phyloP scores from a whole-genome alignment of 345 rosid species.

The Viola odorata region DNA sequence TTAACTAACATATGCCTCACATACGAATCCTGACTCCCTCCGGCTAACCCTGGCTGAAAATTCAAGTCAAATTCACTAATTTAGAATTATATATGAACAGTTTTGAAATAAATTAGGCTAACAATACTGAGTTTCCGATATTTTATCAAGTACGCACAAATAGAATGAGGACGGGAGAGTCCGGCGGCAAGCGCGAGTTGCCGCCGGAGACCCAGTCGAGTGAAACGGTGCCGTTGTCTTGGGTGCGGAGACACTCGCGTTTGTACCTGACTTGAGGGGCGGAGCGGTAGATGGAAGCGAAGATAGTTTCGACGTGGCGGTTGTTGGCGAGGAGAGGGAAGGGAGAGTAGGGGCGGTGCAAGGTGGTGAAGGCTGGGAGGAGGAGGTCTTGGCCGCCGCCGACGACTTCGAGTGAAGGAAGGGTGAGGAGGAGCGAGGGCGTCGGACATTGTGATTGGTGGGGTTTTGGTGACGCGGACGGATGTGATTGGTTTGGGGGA shows the following conservation, averaged over 20 bases:
- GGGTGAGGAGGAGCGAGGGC: constrained; percentile 26
- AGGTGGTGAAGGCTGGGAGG: constrained; percentile 50
- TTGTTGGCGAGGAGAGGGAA: constrained; percentile 47
- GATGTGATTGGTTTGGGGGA: constrained; percentile 24
- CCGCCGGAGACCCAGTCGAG: constrained; percentile 70
- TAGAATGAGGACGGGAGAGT: constrained; percentile 70
- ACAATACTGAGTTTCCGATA: no score
- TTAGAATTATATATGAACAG: not conserved
- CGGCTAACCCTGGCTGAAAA: constrained; percentile 81
- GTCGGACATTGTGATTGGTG: constrained; percentile 26
- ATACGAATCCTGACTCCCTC: constrained; percentile 83
- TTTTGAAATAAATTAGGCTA: not conserved
- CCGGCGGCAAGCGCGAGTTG: constrained; percentile 33
- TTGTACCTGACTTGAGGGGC: constrained; percentile 37
- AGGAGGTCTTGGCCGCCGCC: constrained; percentile 60
- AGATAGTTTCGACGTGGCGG: constrained; percentile 65
- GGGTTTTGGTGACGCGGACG: constrained; percentile 17
- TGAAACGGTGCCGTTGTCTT: constrained; percentile 47
- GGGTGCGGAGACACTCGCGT: constrained; percentile 52
- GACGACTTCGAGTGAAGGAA: constrained; percentile 68
- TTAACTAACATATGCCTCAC: constrained; percentile 66
- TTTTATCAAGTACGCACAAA: constrained; percentile 33
- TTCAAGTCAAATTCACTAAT: not conserved
- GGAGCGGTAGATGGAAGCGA: constrained; percentile 47
- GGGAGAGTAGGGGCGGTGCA: constrained; percentile 44